Conservation (phyloP, 352 stramenopile species). For the Globisporangium megalacanthum region DNA sequence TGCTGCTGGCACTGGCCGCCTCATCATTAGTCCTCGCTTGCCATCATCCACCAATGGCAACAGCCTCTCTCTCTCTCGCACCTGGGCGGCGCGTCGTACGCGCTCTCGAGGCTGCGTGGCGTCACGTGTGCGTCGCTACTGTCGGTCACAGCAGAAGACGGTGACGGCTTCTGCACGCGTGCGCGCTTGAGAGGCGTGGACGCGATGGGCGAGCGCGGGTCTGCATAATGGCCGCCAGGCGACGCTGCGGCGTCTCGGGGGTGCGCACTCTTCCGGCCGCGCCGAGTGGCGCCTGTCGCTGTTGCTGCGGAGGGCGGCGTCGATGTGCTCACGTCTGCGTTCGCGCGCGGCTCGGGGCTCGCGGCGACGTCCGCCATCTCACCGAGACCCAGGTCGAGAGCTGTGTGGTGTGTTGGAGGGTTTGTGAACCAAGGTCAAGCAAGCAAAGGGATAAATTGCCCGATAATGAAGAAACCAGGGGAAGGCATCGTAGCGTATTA, state of each 20-base stretch:
- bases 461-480: too few species aligned
- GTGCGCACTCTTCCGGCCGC: conserved; percentile 7
- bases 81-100: conserved; percentile 28
- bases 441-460: too few species aligned
- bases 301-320: conserved; percentile 9
- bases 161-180: conserved; percentile 23
- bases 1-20: background rate
- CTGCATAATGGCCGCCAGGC: conserved; percentile 56
- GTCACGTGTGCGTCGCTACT: conserved; percentile 53
- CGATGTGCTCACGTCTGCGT: conserved; percentile 8
- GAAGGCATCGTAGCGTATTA: too few species aligned
- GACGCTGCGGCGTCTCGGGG: conserved; percentile 4
- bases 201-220: conserved; percentile 76
- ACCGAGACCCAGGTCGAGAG: too few species aligned
- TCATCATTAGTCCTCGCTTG: background rate
- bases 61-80: too few species aligned
- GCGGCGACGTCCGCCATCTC: conserved; percentile 12
- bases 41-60: too few species aligned
- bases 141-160: too few species aligned
- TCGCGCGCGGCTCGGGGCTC: background rate
- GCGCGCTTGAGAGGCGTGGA: conserved; percentile 81
- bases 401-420: too few species aligned
- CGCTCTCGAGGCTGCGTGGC: conserved; percentile 52
- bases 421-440: too few species aligned
- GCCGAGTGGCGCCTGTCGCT: conserved; percentile 1